These are phyloP conservation scores for Penicillium psychrosexuale DNA, from an alignment of 2,329 filamentous ascomycete species.

Conservation along the genomic window DNA sequence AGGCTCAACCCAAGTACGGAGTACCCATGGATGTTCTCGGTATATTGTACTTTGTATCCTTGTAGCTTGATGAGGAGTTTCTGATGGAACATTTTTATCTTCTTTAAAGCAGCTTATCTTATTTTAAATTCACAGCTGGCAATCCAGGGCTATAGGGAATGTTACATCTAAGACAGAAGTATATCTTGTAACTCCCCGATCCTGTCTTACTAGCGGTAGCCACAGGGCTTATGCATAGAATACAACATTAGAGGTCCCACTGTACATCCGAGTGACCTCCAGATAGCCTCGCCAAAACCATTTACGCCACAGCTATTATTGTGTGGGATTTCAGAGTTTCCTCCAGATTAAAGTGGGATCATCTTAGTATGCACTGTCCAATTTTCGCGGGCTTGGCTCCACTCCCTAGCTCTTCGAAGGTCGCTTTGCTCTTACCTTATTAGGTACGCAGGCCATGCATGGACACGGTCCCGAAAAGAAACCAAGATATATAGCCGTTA, in stretches of 20 bases:
- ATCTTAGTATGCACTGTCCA: neutral
- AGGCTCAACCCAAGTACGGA: neutral
- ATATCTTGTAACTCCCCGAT: slow-evolving; percentile 1
- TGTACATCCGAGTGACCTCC: neutral
- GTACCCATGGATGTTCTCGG: no score
- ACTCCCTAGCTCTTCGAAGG: neutral
- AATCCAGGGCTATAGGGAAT: neutral
- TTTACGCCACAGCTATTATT: neutral
- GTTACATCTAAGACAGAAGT: neutral
- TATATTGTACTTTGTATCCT: no score
- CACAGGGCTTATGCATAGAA: slow-evolving; percentile 1
- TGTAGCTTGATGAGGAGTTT: neutral
- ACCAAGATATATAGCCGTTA: neutral
- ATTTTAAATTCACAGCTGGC: neutral
- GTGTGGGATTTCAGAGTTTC: neutral
- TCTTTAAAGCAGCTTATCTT: neutral
- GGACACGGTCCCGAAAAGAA: neutral
- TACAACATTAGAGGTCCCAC: neutral
- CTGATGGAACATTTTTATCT: neutral
- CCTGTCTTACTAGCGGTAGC: neutral
- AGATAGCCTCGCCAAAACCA: neutral
- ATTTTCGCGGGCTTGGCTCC: neutral
- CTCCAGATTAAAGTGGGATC: neutral
- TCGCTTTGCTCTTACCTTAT: no score
- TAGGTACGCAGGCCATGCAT: no score